These are phyloP conservation scores for Beauveria sp. DNA, from an alignment of 2,329 filamentous ascomycete species.

Conservation along the genomic window DNA sequence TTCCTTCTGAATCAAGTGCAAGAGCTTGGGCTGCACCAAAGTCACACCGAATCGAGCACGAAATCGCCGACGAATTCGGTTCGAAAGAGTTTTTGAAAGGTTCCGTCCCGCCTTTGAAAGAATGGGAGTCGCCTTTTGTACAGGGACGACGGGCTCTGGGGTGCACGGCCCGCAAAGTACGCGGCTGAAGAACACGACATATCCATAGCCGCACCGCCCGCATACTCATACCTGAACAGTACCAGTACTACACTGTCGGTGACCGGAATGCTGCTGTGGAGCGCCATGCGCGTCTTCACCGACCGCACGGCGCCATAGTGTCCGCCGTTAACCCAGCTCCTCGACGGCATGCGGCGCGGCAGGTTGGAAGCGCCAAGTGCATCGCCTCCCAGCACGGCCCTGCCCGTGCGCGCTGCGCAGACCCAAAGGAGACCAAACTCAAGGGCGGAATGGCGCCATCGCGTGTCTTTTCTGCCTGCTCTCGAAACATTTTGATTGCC, in stretches of 20 bases:
- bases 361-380: slow-evolving; percentile 12
- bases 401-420: slow-evolving; percentile 22
- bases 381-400: slow-evolving; percentile 14
- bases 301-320: slow-evolving; percentile 5
- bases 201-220: slow-evolving; percentile 9
- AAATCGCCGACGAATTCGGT: background rate
- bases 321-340: background rate
- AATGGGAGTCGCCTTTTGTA: background rate
- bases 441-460: slow-evolving; percentile 34
- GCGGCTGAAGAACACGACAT: slow-evolving; percentile 5
- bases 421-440: slow-evolving; percentile 25
- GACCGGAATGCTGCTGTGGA: background rate
- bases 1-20: background rate
- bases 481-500: slow-evolving; percentile 34
- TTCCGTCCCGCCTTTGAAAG: background rate
- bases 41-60: slow-evolving; percentile 1
- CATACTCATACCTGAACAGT: slow-evolving; percentile 7
- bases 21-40: background rate
- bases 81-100: background rate
- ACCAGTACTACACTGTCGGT: background rate
- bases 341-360: slow-evolving; percentile 5
- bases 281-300: background rate
- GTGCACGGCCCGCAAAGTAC: background rate
- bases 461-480: slow-evolving; percentile 44
- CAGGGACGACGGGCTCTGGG: background rate